Conservation (phyloP, 2,329 filamentous ascomycete species). For the Cercospora brassicicola region DNA sequence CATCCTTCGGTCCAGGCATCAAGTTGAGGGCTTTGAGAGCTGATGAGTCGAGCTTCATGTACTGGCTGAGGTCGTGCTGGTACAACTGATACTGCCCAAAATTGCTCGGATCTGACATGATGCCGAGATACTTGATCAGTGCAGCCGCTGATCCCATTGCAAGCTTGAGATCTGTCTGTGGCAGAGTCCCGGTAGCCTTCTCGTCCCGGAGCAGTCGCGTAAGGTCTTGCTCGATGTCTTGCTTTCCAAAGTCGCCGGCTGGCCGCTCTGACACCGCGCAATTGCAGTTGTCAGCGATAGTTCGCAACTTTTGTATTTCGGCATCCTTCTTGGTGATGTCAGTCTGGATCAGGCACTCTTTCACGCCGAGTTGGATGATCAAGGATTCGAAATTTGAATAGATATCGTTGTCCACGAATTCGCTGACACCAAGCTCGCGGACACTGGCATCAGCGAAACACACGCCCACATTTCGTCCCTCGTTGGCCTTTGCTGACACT, state of each 20-base stretch:
- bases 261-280: conserved; percentile 83
- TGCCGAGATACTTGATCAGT: conserved; percentile 88
- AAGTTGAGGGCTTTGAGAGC: conserved; percentile 92
- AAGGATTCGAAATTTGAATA: conserved; percentile 98
- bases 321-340: conserved; percentile 81
- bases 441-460: conserved; percentile 98
- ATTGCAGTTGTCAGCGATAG: conserved; percentile 89
- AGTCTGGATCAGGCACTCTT: conserved; percentile 83
- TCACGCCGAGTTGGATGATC: conserved; percentile 92
- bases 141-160: conserved; percentile 94
- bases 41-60: conserved; percentile 96
- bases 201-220: conserved; percentile 86
- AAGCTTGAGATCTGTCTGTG: conserved; percentile 88
- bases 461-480: conserved; percentile 84
- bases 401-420: conserved; percentile 97
- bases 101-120: conserved; percentile 87
- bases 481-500: conserved; percentile 79
- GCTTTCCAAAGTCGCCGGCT: conserved; percentile 74
- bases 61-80: conserved; percentile 93
- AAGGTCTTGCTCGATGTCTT: conserved; percentile 94
- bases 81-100: conserved; percentile 97
- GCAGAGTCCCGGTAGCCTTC: conserved; percentile 70
- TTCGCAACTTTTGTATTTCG: conserved; percentile 80
- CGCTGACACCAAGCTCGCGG: conserved; percentile 90
- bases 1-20: conserved; percentile 93